Evolutionary conservation across 495 filamentous ascomycete species (phyloP), one percentile per base, ranked within the genome.

Genomic region (Daldinia vernicosa): DNA sequence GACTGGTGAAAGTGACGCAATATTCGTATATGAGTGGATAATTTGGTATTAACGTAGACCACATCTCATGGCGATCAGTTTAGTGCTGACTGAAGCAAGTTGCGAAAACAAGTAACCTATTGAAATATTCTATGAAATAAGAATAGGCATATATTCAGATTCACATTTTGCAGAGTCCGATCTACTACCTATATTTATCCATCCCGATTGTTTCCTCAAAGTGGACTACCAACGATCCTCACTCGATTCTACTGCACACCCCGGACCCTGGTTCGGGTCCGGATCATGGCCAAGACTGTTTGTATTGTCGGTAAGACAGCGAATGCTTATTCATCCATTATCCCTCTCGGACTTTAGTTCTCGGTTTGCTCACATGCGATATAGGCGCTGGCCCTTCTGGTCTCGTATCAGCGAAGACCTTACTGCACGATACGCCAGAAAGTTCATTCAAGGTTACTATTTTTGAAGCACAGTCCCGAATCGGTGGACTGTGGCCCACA

Each of bases 331-430:
- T 37, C 30, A 33, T 19, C 1, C 14, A 50, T 32, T 28, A 19
- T 53, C 26, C 40, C 22, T 50, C 9, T 58, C 27, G 14, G 52
- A 9, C 15, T 30, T 50, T 17, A 32, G 27, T 33, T 37, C 24
- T 17, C 9, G 22, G 39, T 11, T 60, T n/a, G 12, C 65, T 65
- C 32, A 69, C 45, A 59, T 39, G 22, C 5, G 33, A 57, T 53
- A 14, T 78, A 89, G 93, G 93, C 55, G 93, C 90, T 56, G 93
- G 93, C 1, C 92, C 93, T 1, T 89, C 92, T 22, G 93, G 93
- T 4, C 87, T 97, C 14, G 90, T 91, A 30, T 89, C 92, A 1
- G 93, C 93, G 65, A 96, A 95, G 78, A 91, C 89, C 0, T 84
- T 97, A 8, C 79, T 94, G 2, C 87, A 89, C 39, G 82, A 87